A percentile compares a stretch with the other conserved stretches of the same genome.
These are phyloP conservation scores for Bipolaris oryzae DNA, from an alignment of 2,329 filamentous ascomycete species.

Conservation along the genomic window DNA sequence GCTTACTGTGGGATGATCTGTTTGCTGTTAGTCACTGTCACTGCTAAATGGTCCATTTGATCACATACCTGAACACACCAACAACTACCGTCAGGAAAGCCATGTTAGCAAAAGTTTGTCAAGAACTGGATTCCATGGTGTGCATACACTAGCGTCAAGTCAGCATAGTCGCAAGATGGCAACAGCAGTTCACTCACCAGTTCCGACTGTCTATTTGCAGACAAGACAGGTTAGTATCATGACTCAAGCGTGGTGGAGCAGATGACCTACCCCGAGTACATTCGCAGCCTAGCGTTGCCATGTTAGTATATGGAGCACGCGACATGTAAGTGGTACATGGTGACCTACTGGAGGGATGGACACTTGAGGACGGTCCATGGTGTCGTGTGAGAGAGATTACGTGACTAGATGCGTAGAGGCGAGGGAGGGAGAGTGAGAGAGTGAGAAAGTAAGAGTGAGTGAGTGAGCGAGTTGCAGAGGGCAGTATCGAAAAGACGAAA, in stretches of 20 bases:
- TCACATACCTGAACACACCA: slow-evolving; percentile 51
- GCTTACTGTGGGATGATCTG: slow-evolving; percentile 46
- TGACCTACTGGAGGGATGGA: slow-evolving; percentile 42
- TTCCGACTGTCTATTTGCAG: slow-evolving; percentile 45
- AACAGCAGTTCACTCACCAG: slow-evolving; percentile 31
- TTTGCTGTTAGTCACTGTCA: slow-evolving; percentile 19
- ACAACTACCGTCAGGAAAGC: slow-evolving; percentile 33
- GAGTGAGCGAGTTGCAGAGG: not conserved
- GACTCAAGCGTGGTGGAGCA: slow-evolving; percentile 3
- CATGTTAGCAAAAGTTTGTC: slow-evolving; percentile 23
- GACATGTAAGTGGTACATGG: not conserved
- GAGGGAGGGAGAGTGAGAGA: not conserved
- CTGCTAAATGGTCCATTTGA: not conserved
- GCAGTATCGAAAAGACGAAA: not conserved
- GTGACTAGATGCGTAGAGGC: not conserved
- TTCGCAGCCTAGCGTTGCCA: slow-evolving; percentile 43
- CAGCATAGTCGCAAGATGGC: slow-evolving; percentile 14
- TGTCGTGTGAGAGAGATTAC: not conserved
- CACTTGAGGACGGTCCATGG: slow-evolving; percentile 42
- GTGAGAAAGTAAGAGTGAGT: too few species aligned
- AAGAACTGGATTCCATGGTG: not conserved
- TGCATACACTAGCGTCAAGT: slow-evolving; percentile 32
- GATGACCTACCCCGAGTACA: slow-evolving; percentile 45
- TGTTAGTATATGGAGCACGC: slow-evolving; percentile 26
- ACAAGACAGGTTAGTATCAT: slow-evolving; percentile 20